Conservation (phyloP, 257 asterid species). For the Lycium ferocissimum region DNA sequence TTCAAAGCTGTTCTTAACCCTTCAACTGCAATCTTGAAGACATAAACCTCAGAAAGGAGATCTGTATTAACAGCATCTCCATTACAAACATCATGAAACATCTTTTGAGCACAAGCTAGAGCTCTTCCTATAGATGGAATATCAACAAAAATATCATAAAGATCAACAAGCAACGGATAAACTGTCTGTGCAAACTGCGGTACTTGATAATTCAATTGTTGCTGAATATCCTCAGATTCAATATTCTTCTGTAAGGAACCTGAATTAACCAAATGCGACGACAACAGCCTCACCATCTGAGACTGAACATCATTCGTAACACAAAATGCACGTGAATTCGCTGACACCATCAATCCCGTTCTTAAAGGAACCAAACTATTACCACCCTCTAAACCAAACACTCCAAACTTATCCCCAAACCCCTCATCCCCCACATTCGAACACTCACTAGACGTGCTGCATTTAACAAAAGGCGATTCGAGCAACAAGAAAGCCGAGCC, state of each 20-base stretch:
- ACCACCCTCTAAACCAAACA: constrained; percentile 50
- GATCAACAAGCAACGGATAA: constrained; percentile 80
- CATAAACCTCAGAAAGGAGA: constrained; percentile 72
- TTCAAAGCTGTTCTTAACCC: constrained; percentile 84
- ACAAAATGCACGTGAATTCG: constrained; percentile 43
- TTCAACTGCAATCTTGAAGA: constrained; percentile 84
- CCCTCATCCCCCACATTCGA: constrained; percentile 37
- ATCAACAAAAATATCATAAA: constrained; percentile 64
- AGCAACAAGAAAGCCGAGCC: constrained; percentile 82
- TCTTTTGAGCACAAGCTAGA: constrained; percentile 79
- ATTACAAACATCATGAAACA: constrained; percentile 69
- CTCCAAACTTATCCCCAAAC: constrained; percentile 41
- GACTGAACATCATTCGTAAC: constrained; percentile 55
- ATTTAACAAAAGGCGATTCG: constrained; percentile 71
- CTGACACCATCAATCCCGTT: constrained; percentile 41
- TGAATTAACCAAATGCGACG: constrained; percentile 50
- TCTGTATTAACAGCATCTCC: constrained; percentile 66
- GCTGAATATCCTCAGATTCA: constrained; percentile 45
- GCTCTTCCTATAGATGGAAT: constrained; percentile 76
- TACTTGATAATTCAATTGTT: constrained; percentile 58
- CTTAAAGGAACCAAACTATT: constrained; percentile 50
- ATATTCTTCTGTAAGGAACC: constrained; percentile 36
- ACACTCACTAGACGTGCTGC: constrained; percentile 37
- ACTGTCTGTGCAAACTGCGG: constrained; percentile 80
- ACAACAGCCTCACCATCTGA: constrained; percentile 64